Conservation (phyloP, 495 filamentous ascomycete species). For the Penicillium mononematosum region DNA sequence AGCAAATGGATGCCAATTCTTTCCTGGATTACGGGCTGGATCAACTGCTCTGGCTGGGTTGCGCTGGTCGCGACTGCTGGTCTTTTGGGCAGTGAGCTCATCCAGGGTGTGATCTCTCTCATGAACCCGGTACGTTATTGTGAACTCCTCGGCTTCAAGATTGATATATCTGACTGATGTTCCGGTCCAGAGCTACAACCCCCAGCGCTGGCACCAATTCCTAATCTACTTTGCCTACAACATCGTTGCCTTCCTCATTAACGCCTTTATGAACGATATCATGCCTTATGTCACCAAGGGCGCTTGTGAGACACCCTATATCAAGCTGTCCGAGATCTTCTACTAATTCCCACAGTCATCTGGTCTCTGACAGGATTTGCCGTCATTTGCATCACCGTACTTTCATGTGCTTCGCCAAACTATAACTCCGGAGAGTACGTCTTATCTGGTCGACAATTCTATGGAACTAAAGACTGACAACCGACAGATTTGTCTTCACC, state of each 20-base stretch:
- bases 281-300: constrained; percentile 66
- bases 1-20: constrained; percentile 59
- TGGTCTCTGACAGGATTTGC: constrained; percentile 68
- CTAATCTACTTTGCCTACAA: constrained; percentile 69
- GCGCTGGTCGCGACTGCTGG: constrained; percentile 50
- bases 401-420: constrained; percentile 60
- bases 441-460: constrained; percentile 8
- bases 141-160: too few species aligned
- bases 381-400: constrained; percentile 66
- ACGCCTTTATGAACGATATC: constrained; percentile 60
- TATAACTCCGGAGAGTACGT: constrained; percentile 61
- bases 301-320: constrained; percentile 35
- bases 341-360: constrained; percentile 39
- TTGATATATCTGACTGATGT: not conserved
- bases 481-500: constrained; percentile 56
- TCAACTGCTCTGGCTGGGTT: constrained; percentile 74
- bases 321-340: not conserved
- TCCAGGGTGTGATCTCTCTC: constrained; percentile 57
- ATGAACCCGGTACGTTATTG: constrained; percentile 47
- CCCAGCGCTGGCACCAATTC: constrained; percentile 70
- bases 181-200: constrained; percentile 42
- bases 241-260: constrained; percentile 61
- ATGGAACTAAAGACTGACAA: constrained; percentile 40
- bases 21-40: constrained; percentile 73
- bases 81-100: constrained; percentile 55